Percentiles rank a stretch among this genome's conserved stretches.
These are phyloP conservation scores for Lunularia cruciata DNA, from an alignment of 225 moss, liverwort and hornwort species.

Conservation along the genomic window DNA sequence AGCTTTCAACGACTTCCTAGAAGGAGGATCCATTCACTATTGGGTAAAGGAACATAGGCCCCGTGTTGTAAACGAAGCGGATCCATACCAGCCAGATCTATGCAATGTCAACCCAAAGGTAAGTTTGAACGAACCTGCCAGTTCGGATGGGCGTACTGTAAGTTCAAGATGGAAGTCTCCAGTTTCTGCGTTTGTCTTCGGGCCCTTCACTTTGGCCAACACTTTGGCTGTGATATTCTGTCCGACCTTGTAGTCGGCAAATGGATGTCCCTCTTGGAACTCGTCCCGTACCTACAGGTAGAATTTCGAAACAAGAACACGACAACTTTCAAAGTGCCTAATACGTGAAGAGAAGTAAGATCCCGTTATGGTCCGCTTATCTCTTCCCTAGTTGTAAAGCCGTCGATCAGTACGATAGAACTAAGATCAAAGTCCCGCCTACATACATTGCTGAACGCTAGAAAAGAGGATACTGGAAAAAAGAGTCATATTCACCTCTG, in stretches of 20 bases:
- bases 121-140: constrained; percentile 54
- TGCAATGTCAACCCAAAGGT: neutral
- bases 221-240: constrained; percentile 77
- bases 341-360: too few relatives aligned
- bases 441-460: too few relatives aligned
- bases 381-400: too few relatives aligned
- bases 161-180: constrained; percentile 58
- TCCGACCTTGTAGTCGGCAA: constrained; percentile 57
- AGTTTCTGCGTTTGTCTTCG: constrained; percentile 48
- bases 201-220: constrained; percentile 45
- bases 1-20: too few relatives aligned
- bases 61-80: too few relatives aligned
- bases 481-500: constrained; percentile 53
- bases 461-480: neutral
- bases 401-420: too few relatives aligned
- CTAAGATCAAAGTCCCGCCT: too few relatives aligned
- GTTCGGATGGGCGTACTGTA: constrained; percentile 77
- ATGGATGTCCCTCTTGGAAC: constrained; percentile 69
- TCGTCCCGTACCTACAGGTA: constrained; percentile 67
- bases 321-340: too few relatives aligned
- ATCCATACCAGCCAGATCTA: neutral
- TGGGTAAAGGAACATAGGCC: too few relatives aligned
- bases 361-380: too few relatives aligned
- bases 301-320: neutral
- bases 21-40: too few relatives aligned